Evolutionary conservation across 1,284 basidiomycete species (phyloP), one percentile per base, ranked within the genome.

Genomic region (Naganishia sp.): DNA sequence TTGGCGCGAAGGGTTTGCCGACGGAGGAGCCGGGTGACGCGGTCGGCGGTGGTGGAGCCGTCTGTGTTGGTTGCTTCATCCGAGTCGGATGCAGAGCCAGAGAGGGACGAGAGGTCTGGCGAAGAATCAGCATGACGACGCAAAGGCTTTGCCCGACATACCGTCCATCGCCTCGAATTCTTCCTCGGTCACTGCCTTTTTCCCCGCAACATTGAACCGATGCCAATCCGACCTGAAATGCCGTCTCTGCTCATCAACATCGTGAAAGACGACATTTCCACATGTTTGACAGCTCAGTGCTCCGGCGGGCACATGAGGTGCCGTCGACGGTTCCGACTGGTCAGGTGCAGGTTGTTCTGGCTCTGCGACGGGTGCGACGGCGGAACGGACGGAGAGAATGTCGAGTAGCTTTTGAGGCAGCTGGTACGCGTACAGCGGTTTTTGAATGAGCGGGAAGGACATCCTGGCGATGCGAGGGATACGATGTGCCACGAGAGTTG

Each of bases 151-250:
- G 7, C 35, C 17, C 1, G 21, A 76, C 83, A 69, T 73, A 92
- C 93, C 87, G 73, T 92, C 91, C 52, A 95, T 82, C 64, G 86
- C 84, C 32, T 85, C 81, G 74, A 94, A 97, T 42, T 87, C 84
- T 28, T 83, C 75, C 72, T 92, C 90, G 0, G 85, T 81, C 17
- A 92, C 86, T 18, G 86, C 77, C 51, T 41, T 86, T 63, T 93
- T 80, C 65, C 86, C 87, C 54, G 86, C 84, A 25, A 60, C 90
- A 75, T 99, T 99, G 81, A 96, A 98, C 62, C 94, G 85, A 83
- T 99, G 95, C 95, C 95, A 98, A 78, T 98, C 94, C 32, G 91
- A 92, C 73, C 89, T 88, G 77, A 92, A 97, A 79, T 99, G 95
- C 0, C 82, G 78, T 53, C 94, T 84, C 75, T 97, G 93, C 63